Evolutionary conservation across 192 early-diverging fungal species (phyloP).

Genomic region (Dimargaris verticillata): DNA sequence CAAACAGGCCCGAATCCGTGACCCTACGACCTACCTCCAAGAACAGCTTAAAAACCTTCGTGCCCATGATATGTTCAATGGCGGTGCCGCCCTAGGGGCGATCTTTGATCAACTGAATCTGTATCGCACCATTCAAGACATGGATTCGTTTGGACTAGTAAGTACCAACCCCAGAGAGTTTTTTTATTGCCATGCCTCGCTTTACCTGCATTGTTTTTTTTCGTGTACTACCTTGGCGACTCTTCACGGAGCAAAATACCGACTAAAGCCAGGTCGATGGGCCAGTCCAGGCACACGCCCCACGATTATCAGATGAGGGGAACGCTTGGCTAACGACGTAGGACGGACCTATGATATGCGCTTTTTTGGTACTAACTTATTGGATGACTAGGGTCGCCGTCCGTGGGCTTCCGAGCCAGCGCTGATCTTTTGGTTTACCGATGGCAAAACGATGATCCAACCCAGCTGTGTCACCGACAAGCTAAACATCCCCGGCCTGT

Average conservation of each 20-base stretch:
- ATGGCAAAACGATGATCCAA: constrained; percentile 41
- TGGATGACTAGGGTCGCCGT: constrained; percentile 37
- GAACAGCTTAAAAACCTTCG: constrained; percentile 42
- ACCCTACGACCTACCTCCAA: constrained; percentile 33
- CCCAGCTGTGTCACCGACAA: constrained; percentile 27
- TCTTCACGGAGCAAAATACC: no score
- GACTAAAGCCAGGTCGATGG: no score
- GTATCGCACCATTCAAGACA: constrained; percentile 37
- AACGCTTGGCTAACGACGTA: background rate
- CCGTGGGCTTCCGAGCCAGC: constrained; percentile 42
- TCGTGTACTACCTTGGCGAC: no score
- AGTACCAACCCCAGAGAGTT: no score
- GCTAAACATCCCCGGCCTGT: constrained; percentile 48
- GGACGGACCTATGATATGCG: background rate
- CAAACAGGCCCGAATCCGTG: constrained; percentile 28
- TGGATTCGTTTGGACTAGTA: constrained; percentile 50
- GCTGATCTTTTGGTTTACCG: constrained; percentile 66
- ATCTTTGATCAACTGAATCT: constrained; percentile 53
- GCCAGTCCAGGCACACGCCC: no score
- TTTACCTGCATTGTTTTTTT: no score
- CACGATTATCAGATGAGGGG: no score
- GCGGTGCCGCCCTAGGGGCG: constrained; percentile 43
- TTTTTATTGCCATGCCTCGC: no score
- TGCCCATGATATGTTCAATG: constrained; percentile 46
- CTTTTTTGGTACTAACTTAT: background rate